Base-by-base conservation (phyloP, 805 yeast species). In the Teunomyces cretensis region DNA sequence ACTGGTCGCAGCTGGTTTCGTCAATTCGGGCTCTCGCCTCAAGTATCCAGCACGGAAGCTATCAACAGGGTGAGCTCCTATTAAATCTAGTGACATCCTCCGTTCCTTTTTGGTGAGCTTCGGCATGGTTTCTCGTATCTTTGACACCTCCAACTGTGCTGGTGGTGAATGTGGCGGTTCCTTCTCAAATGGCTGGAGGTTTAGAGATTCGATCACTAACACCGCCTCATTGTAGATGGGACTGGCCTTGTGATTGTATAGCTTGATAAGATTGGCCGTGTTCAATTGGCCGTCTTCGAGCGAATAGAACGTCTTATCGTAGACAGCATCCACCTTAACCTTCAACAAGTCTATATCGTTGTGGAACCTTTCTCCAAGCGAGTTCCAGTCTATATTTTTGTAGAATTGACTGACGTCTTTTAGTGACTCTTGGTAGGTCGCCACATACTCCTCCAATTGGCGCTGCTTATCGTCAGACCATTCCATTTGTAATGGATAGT, bases 1-100 rank as follows among this genome's bases (percentile, higher is more conserved):
- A 8, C 61, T 53, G 1, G 64, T 54, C 8, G 58, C 55, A 2
- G 74, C 70, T 3, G 71, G 66, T 22, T 55, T 62, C 12, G 59
- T 56, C 12, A 65, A 45, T 33, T 56, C 52, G 30, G 49, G 35
- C 17, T 48, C 49, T 14, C 58, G 55, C 22, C 43, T 43, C 8
- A 54, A 41, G 11, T 54, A 58, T 15, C 22, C 35, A 9, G 19
- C 19, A n/a, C 38, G 38, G 15, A 17, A 12, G 9, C 22, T 35
- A 6, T 19, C 38, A n/a, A 9, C 28, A 7, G 38, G 38, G 7
- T 35, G 28, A 9, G 28, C 28, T 26, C 28, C 28, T 58, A 64
- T 64, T 43, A 65, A 51, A 28, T 63, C 67, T 9, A 65, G 46
- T 4, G 70, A 64, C 53, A 57, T 46, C 22, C 67, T 41, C 32